A percentile compares a stretch with the other conserved stretches of the same genome.
Evolutionary conservation across 2,329 filamentous ascomycete genomes (phyloP).

Genomic region (Penicillium sp.): DNA sequence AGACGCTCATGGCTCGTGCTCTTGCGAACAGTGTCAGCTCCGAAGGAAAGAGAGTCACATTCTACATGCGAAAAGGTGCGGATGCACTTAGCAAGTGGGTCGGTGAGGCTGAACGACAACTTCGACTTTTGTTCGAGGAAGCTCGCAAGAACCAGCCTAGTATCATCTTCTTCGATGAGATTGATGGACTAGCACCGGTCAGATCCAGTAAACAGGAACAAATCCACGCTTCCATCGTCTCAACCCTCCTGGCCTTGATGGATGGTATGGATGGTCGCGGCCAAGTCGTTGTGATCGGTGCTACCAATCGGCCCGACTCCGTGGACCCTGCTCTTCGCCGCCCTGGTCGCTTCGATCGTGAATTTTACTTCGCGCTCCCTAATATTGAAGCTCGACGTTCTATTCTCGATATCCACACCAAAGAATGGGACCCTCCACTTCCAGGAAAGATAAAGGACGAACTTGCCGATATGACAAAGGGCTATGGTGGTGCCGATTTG

Average conservation of each 20-base stretch:
- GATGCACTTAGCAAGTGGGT: slow-evolving; percentile 99
- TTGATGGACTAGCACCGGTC: slow-evolving; percentile 90
- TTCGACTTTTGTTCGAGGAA: slow-evolving; percentile 91
- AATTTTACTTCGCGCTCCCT: slow-evolving; percentile 96
- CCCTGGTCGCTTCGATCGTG: slow-evolving; percentile 91
- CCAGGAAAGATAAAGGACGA: slow-evolving; percentile 76
- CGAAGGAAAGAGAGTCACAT: slow-evolving; percentile 91
- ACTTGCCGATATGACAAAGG: slow-evolving; percentile 83
- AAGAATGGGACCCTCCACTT: slow-evolving; percentile 81
- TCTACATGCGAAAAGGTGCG: slow-evolving; percentile 99
- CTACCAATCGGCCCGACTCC: slow-evolving; percentile 95
- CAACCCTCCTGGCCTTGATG: slow-evolving; percentile 90
- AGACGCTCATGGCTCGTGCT: slow-evolving; percentile 91
- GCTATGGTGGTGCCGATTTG: slow-evolving; percentile 93
- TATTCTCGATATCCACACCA: slow-evolving; percentile 94
- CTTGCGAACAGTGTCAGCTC: slow-evolving; percentile 87
- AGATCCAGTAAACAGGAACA: slow-evolving; percentile 98
- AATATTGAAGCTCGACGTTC: slow-evolving; percentile 75
- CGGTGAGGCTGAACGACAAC: slow-evolving; percentile 92
- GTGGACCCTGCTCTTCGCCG: slow-evolving; percentile 94
- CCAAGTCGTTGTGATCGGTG: slow-evolving; percentile 97
- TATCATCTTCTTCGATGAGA: slow-evolving; percentile 99
- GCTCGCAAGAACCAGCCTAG: slow-evolving; percentile 93
- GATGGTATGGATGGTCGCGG: slow-evolving; percentile 98
- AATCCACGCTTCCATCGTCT: slow-evolving; percentile 96